Percentiles rank a stretch among this genome's conserved stretches.
These are phyloP conservation scores for Candida xyloterini DNA, from an alignment of 805 yeast genomes.

Conservation along the genomic window DNA sequence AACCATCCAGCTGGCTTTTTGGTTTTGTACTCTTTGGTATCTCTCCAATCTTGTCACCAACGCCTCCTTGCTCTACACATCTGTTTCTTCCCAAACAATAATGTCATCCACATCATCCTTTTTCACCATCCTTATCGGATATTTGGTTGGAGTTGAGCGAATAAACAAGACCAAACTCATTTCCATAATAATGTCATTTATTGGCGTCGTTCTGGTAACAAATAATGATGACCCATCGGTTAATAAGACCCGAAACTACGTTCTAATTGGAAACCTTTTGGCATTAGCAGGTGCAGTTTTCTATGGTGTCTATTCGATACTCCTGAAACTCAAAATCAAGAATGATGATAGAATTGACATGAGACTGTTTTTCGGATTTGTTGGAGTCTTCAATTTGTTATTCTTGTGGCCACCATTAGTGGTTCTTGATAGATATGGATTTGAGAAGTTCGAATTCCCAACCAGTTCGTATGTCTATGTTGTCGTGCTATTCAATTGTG, in stretches of 20 bases:
- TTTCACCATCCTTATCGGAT: slow-evolving; percentile 84
- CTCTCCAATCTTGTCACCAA: slow-evolving; percentile 85
- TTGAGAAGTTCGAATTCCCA: slow-evolving; percentile 76
- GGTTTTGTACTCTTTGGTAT: slow-evolving; percentile 89
- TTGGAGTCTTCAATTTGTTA: slow-evolving; percentile 76
- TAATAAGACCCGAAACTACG: slow-evolving; percentile 15
- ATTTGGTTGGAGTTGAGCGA: slow-evolving; percentile 64
- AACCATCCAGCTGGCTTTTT: slow-evolving; percentile 70
- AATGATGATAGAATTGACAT: slow-evolving; percentile 78
- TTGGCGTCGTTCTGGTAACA: slow-evolving; percentile 81
- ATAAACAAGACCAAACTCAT: slow-evolving; percentile 61
- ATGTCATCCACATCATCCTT: slow-evolving; percentile 89
- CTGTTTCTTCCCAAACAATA: slow-evolving; percentile 93
- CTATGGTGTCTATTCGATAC: slow-evolving; percentile 87
- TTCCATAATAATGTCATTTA: slow-evolving; percentile 68
- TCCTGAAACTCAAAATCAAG: slow-evolving; percentile 69
- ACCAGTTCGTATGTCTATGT: slow-evolving; percentile 45
- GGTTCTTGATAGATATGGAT: slow-evolving; percentile 56
- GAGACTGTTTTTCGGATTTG: slow-evolving; percentile 90
- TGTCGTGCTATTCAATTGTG: slow-evolving; percentile 62
- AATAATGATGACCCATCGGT: slow-evolving; percentile 52
- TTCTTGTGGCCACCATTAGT: slow-evolving; percentile 81
- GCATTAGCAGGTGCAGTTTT: slow-evolving; percentile 86
- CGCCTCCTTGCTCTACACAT: slow-evolving; percentile 81
- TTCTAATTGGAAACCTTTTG: slow-evolving; percentile 67